A percentile compares a stretch with the other conserved stretches of the same genome.
Evolutionary conservation across 1,139 yeast species (phyloP).

Genomic region (Magnusiomyces paraingens): DNA sequence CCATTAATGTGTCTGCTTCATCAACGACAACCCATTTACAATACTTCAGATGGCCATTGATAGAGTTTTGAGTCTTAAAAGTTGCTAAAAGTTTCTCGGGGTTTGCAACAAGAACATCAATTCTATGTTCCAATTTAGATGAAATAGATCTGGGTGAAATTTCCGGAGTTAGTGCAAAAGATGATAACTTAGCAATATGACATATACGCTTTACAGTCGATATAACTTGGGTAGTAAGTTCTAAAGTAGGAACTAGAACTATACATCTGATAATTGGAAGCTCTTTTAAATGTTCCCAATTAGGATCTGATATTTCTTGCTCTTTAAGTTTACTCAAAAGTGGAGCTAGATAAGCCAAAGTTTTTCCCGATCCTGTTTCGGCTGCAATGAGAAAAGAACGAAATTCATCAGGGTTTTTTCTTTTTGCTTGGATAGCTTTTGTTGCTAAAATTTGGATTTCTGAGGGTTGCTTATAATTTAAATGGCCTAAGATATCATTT

Average conservation of each 20-base stretch:
- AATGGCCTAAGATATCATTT: conserved; percentile 41
- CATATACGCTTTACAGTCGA: conserved; percentile 55
- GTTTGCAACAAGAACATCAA: conserved; percentile 78
- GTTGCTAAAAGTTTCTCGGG: conserved; percentile 42
- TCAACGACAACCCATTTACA: conserved; percentile 67
- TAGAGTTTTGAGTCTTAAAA: conserved; percentile 17
- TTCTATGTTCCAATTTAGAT: conserved; percentile 40
- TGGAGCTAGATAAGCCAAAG: conserved; percentile 84
- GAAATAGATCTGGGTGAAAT: conserved; percentile 17
- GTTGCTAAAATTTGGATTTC: conserved; percentile 58
- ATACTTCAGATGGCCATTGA: conserved; percentile 24
- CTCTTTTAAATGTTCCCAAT: conserved; percentile 25
- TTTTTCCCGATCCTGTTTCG: conserved; percentile 95
- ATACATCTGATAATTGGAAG: conserved; percentile 56
- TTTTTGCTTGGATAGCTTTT: conserved; percentile 40
- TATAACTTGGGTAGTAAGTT: conserved; percentile 75
- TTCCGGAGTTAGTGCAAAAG: conserved; percentile 27
- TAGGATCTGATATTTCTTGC: conserved; percentile 23
- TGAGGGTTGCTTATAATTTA: conserved; percentile 41
- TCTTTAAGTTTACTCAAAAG: conserved; percentile 61
- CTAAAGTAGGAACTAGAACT: conserved; percentile 81
- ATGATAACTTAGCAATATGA: conserved; percentile 30
- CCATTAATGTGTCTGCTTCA: conserved; percentile 93
- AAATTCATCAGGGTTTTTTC: conserved; percentile 31
- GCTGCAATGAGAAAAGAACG: conserved; percentile 81